Percentiles rank a stretch among this genome's conserved stretches.
phyloP scores from a whole-genome alignment of 2,329 filamentous ascomycete genomes.

The Arthrobotrys conoides region DNA sequence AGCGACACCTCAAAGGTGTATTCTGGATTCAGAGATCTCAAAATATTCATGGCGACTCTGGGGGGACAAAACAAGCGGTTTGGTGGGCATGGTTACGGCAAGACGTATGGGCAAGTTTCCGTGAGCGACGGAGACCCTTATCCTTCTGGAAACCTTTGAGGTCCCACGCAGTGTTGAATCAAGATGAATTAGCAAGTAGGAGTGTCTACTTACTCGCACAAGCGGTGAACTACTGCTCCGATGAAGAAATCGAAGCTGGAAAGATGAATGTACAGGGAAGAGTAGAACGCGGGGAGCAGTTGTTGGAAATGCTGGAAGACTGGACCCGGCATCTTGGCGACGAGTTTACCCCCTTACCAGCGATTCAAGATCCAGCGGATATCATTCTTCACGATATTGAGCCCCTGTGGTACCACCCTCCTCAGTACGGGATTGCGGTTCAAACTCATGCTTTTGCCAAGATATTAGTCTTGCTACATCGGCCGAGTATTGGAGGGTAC shows the following conservation, averaged over 20 bases:
- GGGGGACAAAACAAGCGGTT: slow-evolving; percentile 72
- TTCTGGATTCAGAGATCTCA: slow-evolving; percentile 78
- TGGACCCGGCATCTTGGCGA: slow-evolving; percentile 66
- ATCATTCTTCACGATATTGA: slow-evolving; percentile 66
- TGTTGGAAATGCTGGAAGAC: slow-evolving; percentile 71
- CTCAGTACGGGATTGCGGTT: slow-evolving; percentile 69
- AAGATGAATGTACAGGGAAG: slow-evolving; percentile 68
- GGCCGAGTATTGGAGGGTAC: slow-evolving; percentile 70
- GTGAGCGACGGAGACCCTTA: slow-evolving; percentile 72
- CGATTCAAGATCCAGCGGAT: slow-evolving; percentile 62
- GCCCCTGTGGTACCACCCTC: slow-evolving; percentile 72
- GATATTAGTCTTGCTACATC: slow-evolving; percentile 72
- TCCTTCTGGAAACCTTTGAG: slow-evolving; percentile 74
- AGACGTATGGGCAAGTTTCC: slow-evolving; percentile 76
- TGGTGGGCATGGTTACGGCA: slow-evolving; percentile 79
- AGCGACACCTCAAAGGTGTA: slow-evolving; percentile 75
- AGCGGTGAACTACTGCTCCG: slow-evolving; percentile 73
- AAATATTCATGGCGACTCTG: slow-evolving; percentile 74
- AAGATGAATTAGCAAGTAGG: slow-evolving; percentile 72
- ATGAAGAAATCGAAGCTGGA: slow-evolving; percentile 69
- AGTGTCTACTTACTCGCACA: slow-evolving; percentile 73
- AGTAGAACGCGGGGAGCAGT: slow-evolving; percentile 69
- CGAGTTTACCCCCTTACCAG: slow-evolving; percentile 68
- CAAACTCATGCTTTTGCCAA: slow-evolving; percentile 72
- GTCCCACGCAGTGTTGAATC: slow-evolving; percentile 69